Conservation (phyloP, 352 stramenopile species). For the Globisporangium middletonii region DNA sequence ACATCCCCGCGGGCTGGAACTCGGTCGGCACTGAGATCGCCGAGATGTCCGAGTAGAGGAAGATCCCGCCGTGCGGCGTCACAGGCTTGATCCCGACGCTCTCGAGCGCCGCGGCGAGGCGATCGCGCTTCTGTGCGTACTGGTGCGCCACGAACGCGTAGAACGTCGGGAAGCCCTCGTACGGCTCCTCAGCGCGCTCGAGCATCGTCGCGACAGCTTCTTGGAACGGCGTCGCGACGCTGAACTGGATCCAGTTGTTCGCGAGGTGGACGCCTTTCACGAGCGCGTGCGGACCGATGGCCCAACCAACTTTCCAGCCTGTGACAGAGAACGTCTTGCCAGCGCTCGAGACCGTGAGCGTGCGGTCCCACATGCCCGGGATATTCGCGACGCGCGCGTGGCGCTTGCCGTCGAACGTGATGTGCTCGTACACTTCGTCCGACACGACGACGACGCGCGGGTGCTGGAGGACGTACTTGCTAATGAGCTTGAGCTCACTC, state of each 20-base stretch:
- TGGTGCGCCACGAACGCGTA: conserved; percentile 72
- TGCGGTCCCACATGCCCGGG: conserved; percentile 81
- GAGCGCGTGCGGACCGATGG: conserved; percentile 71
- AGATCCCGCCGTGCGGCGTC: conserved; percentile 62
- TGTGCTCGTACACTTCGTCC: conserved; percentile 99
- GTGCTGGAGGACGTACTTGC: conserved; percentile 76
- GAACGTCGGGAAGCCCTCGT: conserved; percentile 70
- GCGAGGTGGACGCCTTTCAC: conserved; percentile 70
- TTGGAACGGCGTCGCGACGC: conserved; percentile 81
- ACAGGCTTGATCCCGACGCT: conserved; percentile 62
- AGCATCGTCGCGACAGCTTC: conserved; percentile 80
- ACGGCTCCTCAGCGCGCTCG: conserved; percentile 52
- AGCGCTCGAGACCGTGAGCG: conserved; percentile 86
- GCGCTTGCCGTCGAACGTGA: conserved; percentile 81
- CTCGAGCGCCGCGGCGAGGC: conserved; percentile 38
- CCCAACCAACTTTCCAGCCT: conserved; percentile 93
- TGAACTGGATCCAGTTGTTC: conserved; percentile 88
- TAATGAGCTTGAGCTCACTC: conserved; percentile 91
- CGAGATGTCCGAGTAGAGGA: conserved; percentile 81
- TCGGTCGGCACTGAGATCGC: conserved; percentile 42
- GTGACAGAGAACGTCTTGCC: conserved; percentile 93
- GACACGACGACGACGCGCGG: conserved; percentile 92
- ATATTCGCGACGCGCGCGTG: conserved; percentile 72
- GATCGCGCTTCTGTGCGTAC: conserved; percentile 74
- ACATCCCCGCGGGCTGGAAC: conserved; percentile 45